phyloP scores from a whole-genome alignment of 371 early-diverging fungal genomes.

The Gilbertella persicaria region DNA sequence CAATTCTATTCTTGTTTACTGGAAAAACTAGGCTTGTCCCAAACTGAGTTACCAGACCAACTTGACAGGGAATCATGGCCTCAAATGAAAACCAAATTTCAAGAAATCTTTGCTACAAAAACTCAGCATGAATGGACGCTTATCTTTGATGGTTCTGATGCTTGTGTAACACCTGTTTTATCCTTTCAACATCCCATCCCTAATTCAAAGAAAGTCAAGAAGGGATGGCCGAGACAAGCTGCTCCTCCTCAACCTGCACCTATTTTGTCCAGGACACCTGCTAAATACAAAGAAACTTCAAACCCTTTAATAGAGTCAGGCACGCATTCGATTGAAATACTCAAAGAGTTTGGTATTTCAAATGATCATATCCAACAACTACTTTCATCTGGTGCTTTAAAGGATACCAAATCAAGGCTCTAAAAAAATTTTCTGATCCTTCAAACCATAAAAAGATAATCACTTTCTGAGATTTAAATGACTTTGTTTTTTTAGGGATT shows the following conservation, averaged over 20 bases:
- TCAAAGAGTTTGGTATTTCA: slow-evolving; percentile 55
- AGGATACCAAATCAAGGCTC: slow-evolving; percentile 13
- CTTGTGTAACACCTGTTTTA: slow-evolving; percentile 76
- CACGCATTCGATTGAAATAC: slow-evolving; percentile 52
- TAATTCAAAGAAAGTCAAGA: slow-evolving; percentile 3
- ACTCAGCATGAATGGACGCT: slow-evolving; percentile 69
- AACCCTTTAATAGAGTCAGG: slow-evolving; percentile 50
- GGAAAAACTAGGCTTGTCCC: slow-evolving; percentile 53
- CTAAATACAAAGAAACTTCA: slow-evolving; percentile 22
- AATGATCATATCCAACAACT: slow-evolving; percentile 15
- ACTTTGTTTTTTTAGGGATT: neutral
- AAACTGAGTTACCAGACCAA: slow-evolving; percentile 51
- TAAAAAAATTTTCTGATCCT: slow-evolving; percentile 6
- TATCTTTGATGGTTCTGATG: slow-evolving; percentile 71
- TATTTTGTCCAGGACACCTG: slow-evolving; percentile 62
- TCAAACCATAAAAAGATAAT: neutral
- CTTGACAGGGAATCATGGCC: slow-evolving; percentile 59
- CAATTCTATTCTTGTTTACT: slow-evolving; percentile 67
- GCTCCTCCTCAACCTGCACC: slow-evolving; percentile 63
- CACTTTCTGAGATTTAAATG: neutral
- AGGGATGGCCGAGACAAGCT: slow-evolving; percentile 37
- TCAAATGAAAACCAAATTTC: slow-evolving; percentile 52
- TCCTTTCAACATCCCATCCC: slow-evolving; percentile 48
- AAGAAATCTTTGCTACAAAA: slow-evolving; percentile 52
- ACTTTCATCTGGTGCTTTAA: slow-evolving; percentile 13